phyloP scores from a whole-genome alignment of 1,139 yeast genomes.

The Saccharomyces hybrid region DNA sequence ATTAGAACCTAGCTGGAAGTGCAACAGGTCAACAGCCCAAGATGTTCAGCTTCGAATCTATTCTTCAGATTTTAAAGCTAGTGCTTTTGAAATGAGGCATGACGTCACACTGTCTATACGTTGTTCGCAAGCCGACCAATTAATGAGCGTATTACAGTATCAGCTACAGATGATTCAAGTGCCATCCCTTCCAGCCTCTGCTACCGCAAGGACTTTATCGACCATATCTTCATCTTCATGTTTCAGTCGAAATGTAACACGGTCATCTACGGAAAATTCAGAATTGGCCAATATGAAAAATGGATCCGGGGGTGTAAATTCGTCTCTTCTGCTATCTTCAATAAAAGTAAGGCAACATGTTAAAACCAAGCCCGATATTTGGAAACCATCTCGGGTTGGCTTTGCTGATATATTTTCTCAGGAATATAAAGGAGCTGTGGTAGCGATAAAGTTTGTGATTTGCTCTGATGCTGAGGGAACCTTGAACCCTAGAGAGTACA shows the following conservation, averaged over 20 bases:
- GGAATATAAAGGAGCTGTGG: conserved; percentile 13
- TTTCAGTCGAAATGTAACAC: conserved; percentile 10
- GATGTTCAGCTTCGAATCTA: conserved; percentile 30
- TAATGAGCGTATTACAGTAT: conserved; percentile 18
- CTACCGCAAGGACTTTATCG: conserved; percentile 14
- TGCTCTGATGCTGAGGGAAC: conserved; percentile 3
- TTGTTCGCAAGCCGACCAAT: conserved; percentile 16
- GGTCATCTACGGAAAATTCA: conserved; percentile 16
- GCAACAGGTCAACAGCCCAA: conserved; percentile 28
- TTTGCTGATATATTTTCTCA: conserved; percentile 17
- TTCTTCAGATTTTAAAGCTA: conserved; percentile 9
- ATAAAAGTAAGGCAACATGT: conserved; percentile 17
- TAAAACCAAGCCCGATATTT: conserved; percentile 10
- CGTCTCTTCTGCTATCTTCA: conserved; percentile 15
- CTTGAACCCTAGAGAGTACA: not conserved
- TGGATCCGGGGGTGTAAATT: conserved; percentile 4
- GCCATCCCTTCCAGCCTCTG: conserved; percentile 10
- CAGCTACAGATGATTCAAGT: conserved; percentile 16
- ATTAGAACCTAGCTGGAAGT: conserved; percentile 21
- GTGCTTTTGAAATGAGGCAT: conserved; percentile 6
- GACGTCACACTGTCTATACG: conserved; percentile 17
- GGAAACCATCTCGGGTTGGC: conserved; percentile 16
- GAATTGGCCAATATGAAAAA: conserved; percentile 6
- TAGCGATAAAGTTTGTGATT: conserved; percentile 19
- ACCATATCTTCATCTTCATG: conserved; percentile 14